Evolutionary conservation across 805 yeast species (phyloP), one percentile per base, ranked within the genome.

Genomic region (Candida golubevii): DNA sequence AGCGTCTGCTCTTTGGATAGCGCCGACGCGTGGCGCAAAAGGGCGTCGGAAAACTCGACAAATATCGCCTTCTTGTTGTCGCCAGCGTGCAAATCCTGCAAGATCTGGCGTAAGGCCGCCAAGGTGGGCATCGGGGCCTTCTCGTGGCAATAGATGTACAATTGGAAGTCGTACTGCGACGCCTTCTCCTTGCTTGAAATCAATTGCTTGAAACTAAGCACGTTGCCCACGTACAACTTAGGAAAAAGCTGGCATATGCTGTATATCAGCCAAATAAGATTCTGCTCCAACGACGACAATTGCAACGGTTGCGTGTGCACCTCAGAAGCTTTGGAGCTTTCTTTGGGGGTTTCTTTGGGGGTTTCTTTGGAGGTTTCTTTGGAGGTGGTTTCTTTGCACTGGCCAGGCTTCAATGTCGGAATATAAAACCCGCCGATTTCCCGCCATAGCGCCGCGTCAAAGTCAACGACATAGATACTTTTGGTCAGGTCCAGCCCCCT

Each of bases 31-130:
- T 53, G 49, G 14, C 57, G 44, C 18, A 58, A 54, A 4, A 70
- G 63, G 11, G 64, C 47, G 29, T 60, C 52, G 6, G 74, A 71
- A 45, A 67, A 67, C 42, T 67, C 72, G 38, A 67, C 48, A 46
- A 58, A 59, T 36, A 56, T 39, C 12, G 54, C 55, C 31, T 43
- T 39, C 40, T 39, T 14, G 26, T 35, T 11, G 26, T 14, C 4
- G 26, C 35, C 9, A 26, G 47, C 44, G 4, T 18, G 23, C 36
- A 55, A 35, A 15, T 46, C 53, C 8, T 26, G 35, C 32, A 50
- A 47, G 9, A 51, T 43, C 6, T 44, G 39, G 8, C 44, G 38
- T 9, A 57, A 41, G 3, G 47, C 23, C n/a, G 39, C 38, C 45
- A 45, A 31, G n/a, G 49, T 35, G 1, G 61, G 61, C 38, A 58